These are phyloP conservation scores for Linum tenue DNA, from an alignment of 345 rosid genomes.

Conservation along the genomic window DNA sequence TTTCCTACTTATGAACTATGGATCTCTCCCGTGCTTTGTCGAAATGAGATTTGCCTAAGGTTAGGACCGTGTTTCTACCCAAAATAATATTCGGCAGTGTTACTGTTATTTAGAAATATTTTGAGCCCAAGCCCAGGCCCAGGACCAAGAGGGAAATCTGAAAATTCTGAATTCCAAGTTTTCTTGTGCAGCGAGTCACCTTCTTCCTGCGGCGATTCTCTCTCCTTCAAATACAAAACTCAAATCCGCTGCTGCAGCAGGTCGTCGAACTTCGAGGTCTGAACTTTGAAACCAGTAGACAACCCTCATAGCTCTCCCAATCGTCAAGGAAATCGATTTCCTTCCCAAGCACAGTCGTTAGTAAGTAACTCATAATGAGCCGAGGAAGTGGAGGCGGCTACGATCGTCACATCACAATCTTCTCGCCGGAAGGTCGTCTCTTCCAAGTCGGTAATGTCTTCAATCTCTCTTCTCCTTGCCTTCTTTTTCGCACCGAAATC, in stretches of 20 bases:
- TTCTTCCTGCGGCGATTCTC: not conserved
- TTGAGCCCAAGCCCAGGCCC: not conserved
- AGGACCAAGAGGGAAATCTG: not conserved
- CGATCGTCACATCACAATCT: constrained; percentile 84
- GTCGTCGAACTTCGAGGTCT: no score
- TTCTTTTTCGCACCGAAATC: not conserved
- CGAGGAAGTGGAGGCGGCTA: constrained; percentile 83
- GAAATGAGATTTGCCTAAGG: no score
- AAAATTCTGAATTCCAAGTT: not conserved
- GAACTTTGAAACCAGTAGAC: not conserved
- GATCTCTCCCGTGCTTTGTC: no score
- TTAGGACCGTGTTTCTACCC: no score
- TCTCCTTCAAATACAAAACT: not conserved
- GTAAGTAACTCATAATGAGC: constrained; percentile 37
- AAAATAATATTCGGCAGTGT: no score
- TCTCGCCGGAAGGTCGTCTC: constrained; percentile 88
- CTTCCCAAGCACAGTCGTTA: not conserved
- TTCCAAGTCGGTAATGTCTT: constrained; percentile 60
- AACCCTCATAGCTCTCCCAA: not conserved
- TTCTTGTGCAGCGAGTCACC: not conserved
- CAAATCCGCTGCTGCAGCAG: not conserved
- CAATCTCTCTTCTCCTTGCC: not conserved
- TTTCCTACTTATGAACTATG: no score
- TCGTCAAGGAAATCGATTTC: not conserved
- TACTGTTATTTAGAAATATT: no score